These are phyloP conservation scores for Barnettozyma sp. DNA, from an alignment of 805 yeast species.

Conservation along the genomic window DNA sequence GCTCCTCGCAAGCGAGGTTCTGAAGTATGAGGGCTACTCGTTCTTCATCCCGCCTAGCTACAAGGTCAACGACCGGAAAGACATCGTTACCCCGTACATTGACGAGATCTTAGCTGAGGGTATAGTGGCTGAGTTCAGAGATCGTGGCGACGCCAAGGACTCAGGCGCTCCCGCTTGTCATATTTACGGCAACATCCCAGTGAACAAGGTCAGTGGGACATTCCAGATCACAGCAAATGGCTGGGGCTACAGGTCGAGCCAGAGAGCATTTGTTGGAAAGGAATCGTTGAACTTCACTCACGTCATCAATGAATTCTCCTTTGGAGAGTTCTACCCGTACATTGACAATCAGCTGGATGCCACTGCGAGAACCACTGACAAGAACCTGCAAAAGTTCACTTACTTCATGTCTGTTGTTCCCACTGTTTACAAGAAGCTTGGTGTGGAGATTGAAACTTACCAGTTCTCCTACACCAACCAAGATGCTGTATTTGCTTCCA, in stretches of 20 bases:
- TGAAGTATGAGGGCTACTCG: conserved; percentile 60
- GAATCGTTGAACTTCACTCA: conserved; percentile 74
- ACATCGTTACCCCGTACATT: conserved; percentile 51
- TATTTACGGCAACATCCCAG: conserved; percentile 74
- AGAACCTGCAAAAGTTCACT: conserved; percentile 44
- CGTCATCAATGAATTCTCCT: conserved; percentile 78
- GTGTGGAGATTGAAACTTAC: conserved; percentile 68
- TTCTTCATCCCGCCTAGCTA: conserved; percentile 49
- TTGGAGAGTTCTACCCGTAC: conserved; percentile 84
- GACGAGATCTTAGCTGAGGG: conserved; percentile 63
- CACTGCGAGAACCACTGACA: conserved; percentile 51
- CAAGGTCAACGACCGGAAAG: conserved; percentile 38
- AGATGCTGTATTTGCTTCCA: conserved; percentile 25
- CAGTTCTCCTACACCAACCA: conserved; percentile 72
- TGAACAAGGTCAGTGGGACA: conserved; percentile 80
- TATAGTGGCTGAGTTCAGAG: conserved; percentile 56
- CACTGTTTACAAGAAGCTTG: conserved; percentile 63
- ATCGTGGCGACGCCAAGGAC: conserved; percentile 30
- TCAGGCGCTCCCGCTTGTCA: conserved; percentile 75
- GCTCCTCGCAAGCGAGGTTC: conserved; percentile 66
- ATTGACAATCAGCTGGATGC: conserved; percentile 83
- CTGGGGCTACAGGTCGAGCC: conserved; percentile 44
- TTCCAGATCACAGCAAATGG: conserved; percentile 80
- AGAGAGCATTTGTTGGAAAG: conserved; percentile 36
- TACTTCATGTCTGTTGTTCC: conserved; percentile 82